Evolutionary conservation across 2,329 filamentous ascomycete genomes (phyloP), one percentile per base, ranked within the genome.

Genomic region (Beauveria medogensis): DNA sequence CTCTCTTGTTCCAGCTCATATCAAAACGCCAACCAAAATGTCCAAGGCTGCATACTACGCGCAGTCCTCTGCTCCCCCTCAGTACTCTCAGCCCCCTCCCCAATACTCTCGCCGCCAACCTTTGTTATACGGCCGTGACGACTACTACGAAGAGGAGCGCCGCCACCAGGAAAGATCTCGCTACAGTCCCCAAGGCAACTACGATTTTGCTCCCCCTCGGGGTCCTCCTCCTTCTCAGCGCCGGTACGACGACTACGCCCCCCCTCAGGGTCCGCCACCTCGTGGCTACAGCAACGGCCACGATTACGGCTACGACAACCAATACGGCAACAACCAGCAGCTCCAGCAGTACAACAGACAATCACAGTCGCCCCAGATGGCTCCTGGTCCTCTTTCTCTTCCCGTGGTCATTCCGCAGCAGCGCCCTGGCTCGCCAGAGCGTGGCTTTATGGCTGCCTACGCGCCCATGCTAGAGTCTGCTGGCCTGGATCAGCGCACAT

Each of bases 381-480:
- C 58, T 37, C 51, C 53, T n/a, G 61, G 61, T 47, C 46, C 61
- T 26, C 52, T 63, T 16, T 55, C 56, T n/a, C 53, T 63, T 12
- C 57, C 61, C 30, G 57, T 63, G 12, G 57, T 63, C 22, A 63
- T 63, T 28, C 61, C 61, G 20, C 61, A 63, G 47, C 61, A 63
- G 53, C 61, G 61, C 20, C 61, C 61, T 44, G 61, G 61, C 24
- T 52, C 61, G 34, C 46, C 58, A 3, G 61, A 63, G 44, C 61
- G 61, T 47, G 61, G 61, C 37, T 63, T 63, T 30, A 63, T 63
- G 61, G 61, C 56, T 28, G 61, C 61, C 41, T 63, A 63, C 20
- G 61, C 61, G 5, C 61, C 61, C 10, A 56, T 43, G 43, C 61
- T 63, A 2, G 61, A 57, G 28, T 34, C 52, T 16, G 52, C 53